Percentiles rank a stretch among this genome's conserved stretches.
phyloP scores from a whole-genome alignment of 345 rosid genomes.

The Citrus sinensis region DNA sequence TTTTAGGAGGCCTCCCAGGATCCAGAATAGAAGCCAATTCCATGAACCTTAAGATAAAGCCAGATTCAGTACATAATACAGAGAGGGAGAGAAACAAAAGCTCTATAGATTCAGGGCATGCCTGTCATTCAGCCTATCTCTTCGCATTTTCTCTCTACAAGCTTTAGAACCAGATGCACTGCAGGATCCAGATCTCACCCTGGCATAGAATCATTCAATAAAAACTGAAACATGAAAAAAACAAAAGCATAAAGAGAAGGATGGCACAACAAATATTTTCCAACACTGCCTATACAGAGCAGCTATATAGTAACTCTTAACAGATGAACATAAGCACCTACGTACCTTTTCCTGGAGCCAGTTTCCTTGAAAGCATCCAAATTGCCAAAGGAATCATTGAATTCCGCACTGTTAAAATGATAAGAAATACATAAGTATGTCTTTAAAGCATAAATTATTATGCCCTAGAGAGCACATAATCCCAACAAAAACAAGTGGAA shows the following conservation, averaged over 20 bases:
- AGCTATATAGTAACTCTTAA: not conserved
- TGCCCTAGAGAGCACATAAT: too few species aligned
- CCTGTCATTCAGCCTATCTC: constrained; percentile 61
- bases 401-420: constrained; percentile 23
- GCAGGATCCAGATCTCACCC: constrained; percentile 26
- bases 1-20: constrained; percentile 52
- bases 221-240: not conserved
- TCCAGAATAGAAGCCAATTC: constrained; percentile 56
- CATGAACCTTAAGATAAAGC: constrained; percentile 35
- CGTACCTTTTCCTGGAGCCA: constrained; percentile 37
- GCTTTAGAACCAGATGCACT: constrained; percentile 50
- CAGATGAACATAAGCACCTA: not conserved
- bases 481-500: too few species aligned
- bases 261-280: not conserved
- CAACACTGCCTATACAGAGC: not conserved
- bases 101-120: constrained; percentile 9
- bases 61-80: constrained; percentile 1
- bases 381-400: constrained; percentile 32
- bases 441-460: not conserved
- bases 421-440: not conserved
- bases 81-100: not conserved
- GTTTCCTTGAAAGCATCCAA: constrained; percentile 27
- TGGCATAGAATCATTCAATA: not conserved
- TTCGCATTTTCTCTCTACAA: constrained; percentile 52
- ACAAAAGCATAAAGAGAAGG: not conserved